These are phyloP conservation scores for Inga leiocalycina DNA, from an alignment of 306 rosid genomes.

Conservation along the genomic window DNA sequence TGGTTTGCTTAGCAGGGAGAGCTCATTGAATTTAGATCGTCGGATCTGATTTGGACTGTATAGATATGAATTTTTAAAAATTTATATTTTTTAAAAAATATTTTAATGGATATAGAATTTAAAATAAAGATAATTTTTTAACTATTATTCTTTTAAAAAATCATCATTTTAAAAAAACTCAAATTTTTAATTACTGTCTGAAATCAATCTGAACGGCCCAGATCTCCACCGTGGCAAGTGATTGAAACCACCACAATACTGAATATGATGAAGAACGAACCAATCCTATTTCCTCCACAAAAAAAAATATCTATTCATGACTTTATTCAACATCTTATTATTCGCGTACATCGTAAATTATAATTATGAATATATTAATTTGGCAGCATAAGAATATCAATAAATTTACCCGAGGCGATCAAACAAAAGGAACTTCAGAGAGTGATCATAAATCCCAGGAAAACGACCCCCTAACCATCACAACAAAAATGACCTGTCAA, in stretches of 20 bases:
- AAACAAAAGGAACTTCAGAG: slow-evolving; percentile 13
- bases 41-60: too few relatives aligned
- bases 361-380: not conserved
- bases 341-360: not conserved
- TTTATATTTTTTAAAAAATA: too few relatives aligned
- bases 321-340: not conserved
- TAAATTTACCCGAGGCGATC: slow-evolving; percentile 1
- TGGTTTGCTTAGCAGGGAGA: too few relatives aligned
- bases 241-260: slow-evolving; percentile 10
- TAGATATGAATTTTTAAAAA: too few relatives aligned
- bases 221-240: not conserved
- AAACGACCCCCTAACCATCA: slow-evolving; percentile 28
- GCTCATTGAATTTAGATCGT: too few relatives aligned
- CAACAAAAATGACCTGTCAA: slow-evolving; percentile 6
- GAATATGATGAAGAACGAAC: slow-evolving; percentile 16
- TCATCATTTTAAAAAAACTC: too few relatives aligned
- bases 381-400: not conserved
- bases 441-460: slow-evolving; percentile 15
- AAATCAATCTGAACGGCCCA: too few relatives aligned
- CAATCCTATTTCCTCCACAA: not conserved
- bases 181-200: too few relatives aligned
- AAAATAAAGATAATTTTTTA: too few relatives aligned
- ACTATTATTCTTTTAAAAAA: too few relatives aligned
- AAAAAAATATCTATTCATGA: not conserved
- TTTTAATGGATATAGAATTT: too few relatives aligned